Conservation (phyloP, 2,329 filamentous ascomycete species). For the Xylariomycetidae sp. region DNA sequence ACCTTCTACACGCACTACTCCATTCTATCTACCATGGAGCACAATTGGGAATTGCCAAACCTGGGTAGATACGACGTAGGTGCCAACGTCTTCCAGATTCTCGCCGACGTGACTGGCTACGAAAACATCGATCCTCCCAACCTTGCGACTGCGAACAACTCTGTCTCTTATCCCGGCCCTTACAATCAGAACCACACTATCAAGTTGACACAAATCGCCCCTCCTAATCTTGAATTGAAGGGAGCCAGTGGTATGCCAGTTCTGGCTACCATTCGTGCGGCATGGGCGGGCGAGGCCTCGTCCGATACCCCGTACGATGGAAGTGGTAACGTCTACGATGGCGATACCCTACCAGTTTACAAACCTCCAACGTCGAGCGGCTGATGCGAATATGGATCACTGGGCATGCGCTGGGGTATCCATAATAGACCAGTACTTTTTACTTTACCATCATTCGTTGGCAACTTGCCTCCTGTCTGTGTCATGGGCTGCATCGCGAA, state of each 20-base stretch:
- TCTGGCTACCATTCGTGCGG: conserved; percentile 24
- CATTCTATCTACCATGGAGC: conserved; percentile 48
- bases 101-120: conserved; percentile 56
- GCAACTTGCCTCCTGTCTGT: too few species aligned
- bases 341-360: conserved; percentile 34
- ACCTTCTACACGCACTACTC: conserved; percentile 61
- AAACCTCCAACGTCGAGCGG: conserved; percentile 24
- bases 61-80: conserved; percentile 27
- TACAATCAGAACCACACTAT: conserved; percentile 29
- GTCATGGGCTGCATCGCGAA: too few species aligned
- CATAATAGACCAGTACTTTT: too few species aligned
- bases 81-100: conserved; percentile 50
- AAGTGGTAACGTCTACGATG: conserved; percentile 37
- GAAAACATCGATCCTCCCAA: conserved; percentile 31
- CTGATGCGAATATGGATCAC: too few species aligned
- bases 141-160: conserved; percentile 29
- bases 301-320: conserved; percentile 39
- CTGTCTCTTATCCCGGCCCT: conserved; percentile 36
- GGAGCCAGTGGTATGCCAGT: conserved; percentile 38
- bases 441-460: too few species aligned
- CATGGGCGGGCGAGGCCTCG: conserved; percentile 24
- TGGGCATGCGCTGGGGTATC: too few species aligned
- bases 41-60: conserved; percentile 60
- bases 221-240: conserved; percentile 36
- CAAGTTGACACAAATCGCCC: conserved; percentile 28